Evolutionary conservation across 2,329 filamentous ascomycete genomes (phyloP).

Genomic region (Aspergillus sclerotialis): DNA sequence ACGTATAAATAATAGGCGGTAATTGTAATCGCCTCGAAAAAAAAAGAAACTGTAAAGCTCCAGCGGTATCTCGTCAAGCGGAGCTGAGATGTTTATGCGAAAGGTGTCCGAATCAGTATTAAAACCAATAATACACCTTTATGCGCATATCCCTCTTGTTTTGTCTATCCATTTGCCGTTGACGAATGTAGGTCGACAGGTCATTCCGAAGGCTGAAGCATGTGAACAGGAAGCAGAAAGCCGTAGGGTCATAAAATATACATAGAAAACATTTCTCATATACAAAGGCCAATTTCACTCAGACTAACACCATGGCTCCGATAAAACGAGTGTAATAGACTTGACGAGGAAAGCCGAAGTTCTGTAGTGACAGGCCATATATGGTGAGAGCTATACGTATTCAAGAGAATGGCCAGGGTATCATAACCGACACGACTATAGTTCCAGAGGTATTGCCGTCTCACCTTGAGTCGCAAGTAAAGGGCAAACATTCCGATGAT

Average conservation of each 20-base stretch:
- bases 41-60: too few species aligned
- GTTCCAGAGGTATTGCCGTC: too few species aligned
- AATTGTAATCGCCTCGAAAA: too few species aligned
- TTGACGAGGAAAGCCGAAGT: neutral
- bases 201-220: neutral
- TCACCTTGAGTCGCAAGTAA: too few species aligned
- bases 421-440: neutral
- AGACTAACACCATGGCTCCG: neutral
- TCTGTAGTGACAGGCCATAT: neutral
- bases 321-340: constrained; percentile 1
- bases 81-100: too few species aligned
- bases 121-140: neutral
- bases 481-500: too few species aligned
- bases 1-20: neutral
- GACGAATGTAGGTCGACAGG: neutral
- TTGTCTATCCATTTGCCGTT: neutral
- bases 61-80: too few species aligned
- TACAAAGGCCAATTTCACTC: neutral
- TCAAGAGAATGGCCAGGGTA: neutral
- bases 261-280: neutral
- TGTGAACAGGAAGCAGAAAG: neutral
- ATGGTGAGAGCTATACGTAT: neutral
- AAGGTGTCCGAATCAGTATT: neutral
- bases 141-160: neutral
- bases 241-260: constrained; percentile 1